Percentiles rank a stretch among this genome's conserved stretches.
Evolutionary conservation across 2,329 filamentous ascomycete genomes (phyloP).

Genomic region (Paraphoma sp.): DNA sequence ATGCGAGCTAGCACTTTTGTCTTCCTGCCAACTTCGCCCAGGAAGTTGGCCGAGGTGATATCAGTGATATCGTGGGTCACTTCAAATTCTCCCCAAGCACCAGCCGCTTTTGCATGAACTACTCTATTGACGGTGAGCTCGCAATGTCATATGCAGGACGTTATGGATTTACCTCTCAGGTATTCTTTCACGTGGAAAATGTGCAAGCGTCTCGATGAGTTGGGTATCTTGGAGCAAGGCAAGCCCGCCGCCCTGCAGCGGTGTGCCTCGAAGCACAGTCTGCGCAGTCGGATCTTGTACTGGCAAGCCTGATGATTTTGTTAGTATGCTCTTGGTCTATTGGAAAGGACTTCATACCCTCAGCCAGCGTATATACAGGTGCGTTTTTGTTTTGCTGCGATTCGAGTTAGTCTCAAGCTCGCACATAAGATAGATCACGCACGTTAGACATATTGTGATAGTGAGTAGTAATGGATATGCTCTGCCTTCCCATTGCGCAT

Average conservation of each 20-base stretch:
- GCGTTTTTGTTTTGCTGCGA: neutral
- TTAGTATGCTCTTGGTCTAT: neutral
- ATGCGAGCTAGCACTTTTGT: constrained; percentile 56
- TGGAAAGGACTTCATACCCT: neutral
- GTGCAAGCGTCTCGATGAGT: constrained; percentile 66
- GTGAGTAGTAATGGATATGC: no score
- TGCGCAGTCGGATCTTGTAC: constrained; percentile 3
- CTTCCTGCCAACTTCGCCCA: constrained; percentile 62
- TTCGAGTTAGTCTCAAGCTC: neutral
- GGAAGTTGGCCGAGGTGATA: constrained; percentile 62
- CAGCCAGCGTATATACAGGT: neutral
- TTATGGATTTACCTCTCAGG: constrained; percentile 56
- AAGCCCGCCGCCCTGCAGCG: constrained; percentile 45
- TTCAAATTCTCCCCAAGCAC: constrained; percentile 66
- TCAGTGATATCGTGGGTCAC: constrained; percentile 65
- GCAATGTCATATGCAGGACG: neutral
- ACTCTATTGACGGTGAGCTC: constrained; percentile 38
- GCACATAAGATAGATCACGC: neutral
- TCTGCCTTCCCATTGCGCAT: neutral
- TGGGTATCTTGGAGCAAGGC: constrained; percentile 64
- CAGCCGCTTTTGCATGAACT: constrained; percentile 66
- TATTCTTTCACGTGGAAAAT: constrained; percentile 68
- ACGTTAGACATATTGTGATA: neutral
- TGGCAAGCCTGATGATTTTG: neutral
- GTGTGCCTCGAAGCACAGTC: constrained; percentile 1